Evolutionary conservation across 2,329 filamentous ascomycete species (phyloP).

Genomic region (Coniochaeta sp.): DNA sequence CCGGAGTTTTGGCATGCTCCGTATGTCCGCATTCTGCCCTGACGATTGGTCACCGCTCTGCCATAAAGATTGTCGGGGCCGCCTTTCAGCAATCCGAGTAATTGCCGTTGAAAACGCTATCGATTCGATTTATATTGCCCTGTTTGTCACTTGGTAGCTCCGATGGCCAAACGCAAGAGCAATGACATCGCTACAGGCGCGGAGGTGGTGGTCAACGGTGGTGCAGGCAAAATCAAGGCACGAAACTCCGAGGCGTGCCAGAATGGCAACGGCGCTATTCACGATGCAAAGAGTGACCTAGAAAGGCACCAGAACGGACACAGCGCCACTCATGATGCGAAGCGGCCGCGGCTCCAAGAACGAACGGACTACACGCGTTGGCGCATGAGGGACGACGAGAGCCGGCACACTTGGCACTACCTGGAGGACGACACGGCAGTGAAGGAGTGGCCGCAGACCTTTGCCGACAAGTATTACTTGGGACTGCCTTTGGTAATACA

Average conservation of each 20-base stretch:
- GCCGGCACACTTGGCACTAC: slow-evolving; percentile 92
- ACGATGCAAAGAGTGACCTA: not conserved
- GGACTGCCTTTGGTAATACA: slow-evolving; percentile 65
- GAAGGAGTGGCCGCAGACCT: slow-evolving; percentile 75
- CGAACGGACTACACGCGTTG: slow-evolving; percentile 77
- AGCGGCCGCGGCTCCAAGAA: slow-evolving; percentile 38
- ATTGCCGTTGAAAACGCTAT: not conserved
- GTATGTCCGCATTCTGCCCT: not conserved
- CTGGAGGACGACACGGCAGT: slow-evolving; percentile 64
- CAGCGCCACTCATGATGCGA: slow-evolving; percentile 21
- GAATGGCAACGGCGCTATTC: not conserved
- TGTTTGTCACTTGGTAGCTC: not conserved
- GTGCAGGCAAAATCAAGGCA: not conserved
- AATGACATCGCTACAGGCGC: not conserved
- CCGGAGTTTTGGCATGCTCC: not conserved
- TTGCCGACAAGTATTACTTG: slow-evolving; percentile 83
- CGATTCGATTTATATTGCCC: no score
- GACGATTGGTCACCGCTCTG: no score
- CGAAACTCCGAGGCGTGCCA: not conserved
- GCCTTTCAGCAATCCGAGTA: not conserved
- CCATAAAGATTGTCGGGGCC: not conserved
- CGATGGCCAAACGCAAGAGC: not conserved
- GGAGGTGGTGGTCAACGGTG: not conserved
- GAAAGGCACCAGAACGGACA: not conserved
- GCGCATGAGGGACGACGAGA: slow-evolving; percentile 75